phyloP scores from a whole-genome alignment of 495 filamentous ascomycete species.

The Aspergillus taichungensis region DNA sequence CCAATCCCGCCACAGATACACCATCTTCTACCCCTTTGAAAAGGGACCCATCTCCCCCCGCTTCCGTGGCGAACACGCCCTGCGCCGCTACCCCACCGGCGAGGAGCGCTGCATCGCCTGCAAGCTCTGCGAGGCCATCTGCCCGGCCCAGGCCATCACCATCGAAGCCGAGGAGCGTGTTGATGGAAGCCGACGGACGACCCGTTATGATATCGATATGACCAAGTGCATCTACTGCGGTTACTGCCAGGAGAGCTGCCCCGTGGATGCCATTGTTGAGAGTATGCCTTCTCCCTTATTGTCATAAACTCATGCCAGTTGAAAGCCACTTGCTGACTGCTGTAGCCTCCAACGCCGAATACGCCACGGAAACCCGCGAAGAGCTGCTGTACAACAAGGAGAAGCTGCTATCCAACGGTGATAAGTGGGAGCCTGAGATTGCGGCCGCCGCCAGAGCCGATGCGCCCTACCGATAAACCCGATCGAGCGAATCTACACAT shows the following conservation, averaged over 20 bases:
- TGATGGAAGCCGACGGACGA: slow-evolving; percentile 89
- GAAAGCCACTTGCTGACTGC: background rate
- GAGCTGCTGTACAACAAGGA: slow-evolving; percentile 98
- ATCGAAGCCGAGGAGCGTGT: slow-evolving; percentile 98
- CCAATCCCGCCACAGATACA: slow-evolving; percentile 54
- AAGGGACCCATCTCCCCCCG: slow-evolving; percentile 97
- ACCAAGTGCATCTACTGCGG: slow-evolving; percentile 99
- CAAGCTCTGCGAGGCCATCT: slow-evolving; percentile 98
- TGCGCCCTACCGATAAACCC: slow-evolving; percentile 70
- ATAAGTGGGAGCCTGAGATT: slow-evolving; percentile 98
- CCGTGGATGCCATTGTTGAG: slow-evolving; percentile 96
- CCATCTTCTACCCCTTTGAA: slow-evolving; percentile 97
- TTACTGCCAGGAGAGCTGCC: slow-evolving; percentile 98
- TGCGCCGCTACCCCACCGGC: slow-evolving; percentile 90
- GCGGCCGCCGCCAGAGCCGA: slow-evolving; percentile 85
- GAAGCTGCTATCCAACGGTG: slow-evolving; percentile 81
- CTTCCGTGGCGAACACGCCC: slow-evolving; percentile 94
- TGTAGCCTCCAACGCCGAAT: slow-evolving; percentile 84
- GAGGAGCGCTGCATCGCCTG: slow-evolving; percentile 99
- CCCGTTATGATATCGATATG: slow-evolving; percentile 99
- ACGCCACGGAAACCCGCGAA: slow-evolving; percentile 94
- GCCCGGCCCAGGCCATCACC: slow-evolving; percentile 92
- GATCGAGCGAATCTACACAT: background rate
- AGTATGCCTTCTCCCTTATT: slow-evolving; percentile 39
- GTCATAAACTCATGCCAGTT: background rate